Conservation (phyloP, 768 basidiomycete genomes). For the Vishniacozyma victoriae region DNA sequence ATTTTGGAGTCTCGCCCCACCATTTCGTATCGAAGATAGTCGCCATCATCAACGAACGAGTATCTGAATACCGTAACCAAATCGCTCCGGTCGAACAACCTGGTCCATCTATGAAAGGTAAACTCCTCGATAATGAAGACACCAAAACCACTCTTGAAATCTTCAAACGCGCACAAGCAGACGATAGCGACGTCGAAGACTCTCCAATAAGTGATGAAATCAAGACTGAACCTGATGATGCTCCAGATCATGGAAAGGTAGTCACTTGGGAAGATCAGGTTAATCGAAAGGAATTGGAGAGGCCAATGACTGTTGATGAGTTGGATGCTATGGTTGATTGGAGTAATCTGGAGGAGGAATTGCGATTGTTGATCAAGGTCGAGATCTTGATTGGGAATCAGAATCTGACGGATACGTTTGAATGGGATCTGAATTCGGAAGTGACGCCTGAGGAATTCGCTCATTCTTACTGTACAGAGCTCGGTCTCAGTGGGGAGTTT, state of each 20-base stretch:
- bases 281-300: constrained; percentile 26
- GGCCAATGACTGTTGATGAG: constrained; percentile 53
- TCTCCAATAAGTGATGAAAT: constrained; percentile 5
- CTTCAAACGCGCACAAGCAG: no score
- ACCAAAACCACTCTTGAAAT: constrained; percentile 38
- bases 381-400: constrained; percentile 90
- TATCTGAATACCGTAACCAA: constrained; percentile 53
- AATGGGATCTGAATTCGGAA: constrained; percentile 86
- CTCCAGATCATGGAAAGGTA: constrained; percentile 35
- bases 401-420: constrained; percentile 93
- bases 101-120: constrained; percentile 49
- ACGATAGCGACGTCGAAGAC: constrained; percentile 5
- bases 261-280: no score
- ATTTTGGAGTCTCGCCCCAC: constrained; percentile 66
- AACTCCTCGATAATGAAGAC: constrained; percentile 74
- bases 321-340: no score
- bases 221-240: neutral
- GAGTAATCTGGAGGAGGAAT: constrained; percentile 64
- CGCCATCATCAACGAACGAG: constrained; percentile 66
- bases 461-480: constrained; percentile 72
- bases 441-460: constrained; percentile 88
- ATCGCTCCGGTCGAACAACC: constrained; percentile 26
- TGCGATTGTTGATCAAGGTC: constrained; percentile 89
- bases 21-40: constrained; percentile 66
- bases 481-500: constrained; percentile 89